Percentiles rank a stretch among this genome's conserved stretches.
Evolutionary conservation across 257 asterid genomes (phyloP).

Genomic region (Jaltomata sinuosa): DNA sequence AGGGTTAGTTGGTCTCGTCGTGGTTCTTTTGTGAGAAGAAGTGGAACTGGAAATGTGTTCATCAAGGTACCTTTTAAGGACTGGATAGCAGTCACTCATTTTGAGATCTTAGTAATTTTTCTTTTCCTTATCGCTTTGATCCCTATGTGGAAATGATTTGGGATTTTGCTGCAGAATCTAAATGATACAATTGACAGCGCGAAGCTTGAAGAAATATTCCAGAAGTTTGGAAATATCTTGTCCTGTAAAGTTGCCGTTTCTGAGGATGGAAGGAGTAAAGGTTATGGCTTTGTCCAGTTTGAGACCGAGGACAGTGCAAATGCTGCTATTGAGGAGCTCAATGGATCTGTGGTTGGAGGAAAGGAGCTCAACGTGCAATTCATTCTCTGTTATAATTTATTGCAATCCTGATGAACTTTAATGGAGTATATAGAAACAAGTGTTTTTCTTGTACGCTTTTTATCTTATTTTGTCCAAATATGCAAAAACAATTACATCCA

Average conservation of each 20-base stretch:
- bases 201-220: constrained; percentile 29
- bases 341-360: constrained; percentile 28
- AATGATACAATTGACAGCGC: constrained; percentile 21
- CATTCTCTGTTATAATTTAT: not conserved
- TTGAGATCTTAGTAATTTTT: not conserved
- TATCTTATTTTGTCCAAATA: not conserved
- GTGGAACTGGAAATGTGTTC: constrained; percentile 45
- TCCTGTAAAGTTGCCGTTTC: constrained; percentile 30
- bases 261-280: constrained; percentile 46
- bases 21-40: constrained; percentile 36
- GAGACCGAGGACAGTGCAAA: constrained; percentile 33
- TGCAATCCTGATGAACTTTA: not conserved
- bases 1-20: constrained; percentile 45
- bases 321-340: constrained; percentile 35
- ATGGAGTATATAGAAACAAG: not conserved
- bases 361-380: constrained; percentile 22
- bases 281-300: constrained; percentile 60
- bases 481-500: not conserved
- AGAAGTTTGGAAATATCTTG: constrained; percentile 25
- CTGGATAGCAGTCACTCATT: not conserved
- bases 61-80: constrained; percentile 37
- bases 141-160: not conserved
- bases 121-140: not conserved
- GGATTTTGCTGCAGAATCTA: constrained; percentile 22
- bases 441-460: not conserved